These are phyloP conservation scores for Colletotrichum filicis DNA, from an alignment of 2,329 filamentous ascomycete genomes.

Conservation along the genomic window DNA sequence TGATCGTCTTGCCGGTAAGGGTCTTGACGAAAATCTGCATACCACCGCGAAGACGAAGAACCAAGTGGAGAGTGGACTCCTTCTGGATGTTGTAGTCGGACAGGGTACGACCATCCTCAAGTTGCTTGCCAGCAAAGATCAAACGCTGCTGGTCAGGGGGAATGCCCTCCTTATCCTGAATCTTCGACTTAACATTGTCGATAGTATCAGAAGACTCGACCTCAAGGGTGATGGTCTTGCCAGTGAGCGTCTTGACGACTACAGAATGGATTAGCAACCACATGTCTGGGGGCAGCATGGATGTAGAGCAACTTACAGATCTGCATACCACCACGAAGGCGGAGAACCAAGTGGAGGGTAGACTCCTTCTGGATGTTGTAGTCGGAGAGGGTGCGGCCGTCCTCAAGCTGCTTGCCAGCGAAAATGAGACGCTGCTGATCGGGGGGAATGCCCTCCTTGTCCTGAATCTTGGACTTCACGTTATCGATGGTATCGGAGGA, in stretches of 20 bases:
- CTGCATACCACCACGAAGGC: conserved; percentile 74
- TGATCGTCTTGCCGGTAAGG: conserved; percentile 93
- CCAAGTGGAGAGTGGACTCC: conserved; percentile 86
- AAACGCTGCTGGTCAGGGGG: conserved; percentile 95
- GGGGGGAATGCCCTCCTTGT: conserved; percentile 89
- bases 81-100: conserved; percentile 97
- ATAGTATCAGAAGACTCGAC: conserved; percentile 92
- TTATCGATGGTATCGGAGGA: conserved; percentile 86
- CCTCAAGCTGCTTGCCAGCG: conserved; percentile 65
- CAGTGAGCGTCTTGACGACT: conserved; percentile 85
- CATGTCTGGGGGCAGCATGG: neutral
- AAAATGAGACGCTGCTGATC: conserved; percentile 89
- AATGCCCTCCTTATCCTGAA: conserved; percentile 97
- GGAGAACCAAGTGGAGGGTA: conserved; percentile 80
- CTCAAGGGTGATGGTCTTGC: conserved; percentile 94
- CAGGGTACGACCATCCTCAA: conserved; percentile 92
- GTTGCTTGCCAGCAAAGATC: conserved; percentile 96
- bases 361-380: conserved; percentile 72
- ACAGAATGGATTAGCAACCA: conserved; percentile 38
- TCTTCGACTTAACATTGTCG: conserved; percentile 97
- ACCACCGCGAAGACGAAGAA: conserved; percentile 88
- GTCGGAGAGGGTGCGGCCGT: conserved; percentile 63
- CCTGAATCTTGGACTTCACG: conserved; percentile 90
- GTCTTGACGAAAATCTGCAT: conserved; percentile 94
- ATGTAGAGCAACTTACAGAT: conserved; percentile 63